These are phyloP conservation scores for Aquilaria sinensis DNA, from an alignment of 345 rosid species.

Conservation along the genomic window DNA sequence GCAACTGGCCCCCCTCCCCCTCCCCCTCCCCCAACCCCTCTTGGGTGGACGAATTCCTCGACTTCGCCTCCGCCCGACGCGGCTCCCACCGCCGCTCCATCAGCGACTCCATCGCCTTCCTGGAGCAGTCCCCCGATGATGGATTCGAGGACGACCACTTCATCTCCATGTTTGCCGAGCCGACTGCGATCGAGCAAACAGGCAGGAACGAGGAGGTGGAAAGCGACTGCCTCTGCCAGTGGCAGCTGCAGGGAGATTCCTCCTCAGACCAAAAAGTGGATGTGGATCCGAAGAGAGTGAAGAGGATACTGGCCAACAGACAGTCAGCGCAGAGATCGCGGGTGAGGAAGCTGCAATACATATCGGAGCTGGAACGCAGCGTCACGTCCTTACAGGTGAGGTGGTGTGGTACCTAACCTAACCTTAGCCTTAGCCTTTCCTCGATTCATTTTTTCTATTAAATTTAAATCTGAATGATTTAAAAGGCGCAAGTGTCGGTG, in stretches of 20 bases:
- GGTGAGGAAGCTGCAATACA: constrained; percentile 85
- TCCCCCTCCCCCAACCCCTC: constrained; percentile 36
- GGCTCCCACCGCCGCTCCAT: constrained; percentile 68
- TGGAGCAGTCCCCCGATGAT: constrained; percentile 53
- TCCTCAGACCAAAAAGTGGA: constrained; percentile 44
- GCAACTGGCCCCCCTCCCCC: neutral
- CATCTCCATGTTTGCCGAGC: constrained; percentile 70
- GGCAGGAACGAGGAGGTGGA: constrained; percentile 46
- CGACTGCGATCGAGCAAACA: constrained; percentile 36
- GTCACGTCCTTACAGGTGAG: constrained; percentile 71
- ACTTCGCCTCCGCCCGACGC: constrained; percentile 47
- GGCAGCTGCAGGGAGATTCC: constrained; percentile 12
- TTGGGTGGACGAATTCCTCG: constrained; percentile 87
- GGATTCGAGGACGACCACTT: constrained; percentile 77
- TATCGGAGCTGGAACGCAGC: constrained; percentile 88
- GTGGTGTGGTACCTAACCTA: too few species aligned
- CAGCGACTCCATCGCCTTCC: constrained; percentile 72
- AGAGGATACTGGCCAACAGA: constrained; percentile 92
- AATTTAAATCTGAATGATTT: too few species aligned
- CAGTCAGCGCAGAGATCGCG: constrained; percentile 96
- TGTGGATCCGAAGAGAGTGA: constrained; percentile 80
- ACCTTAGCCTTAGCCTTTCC: too few species aligned
- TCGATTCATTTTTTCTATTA: too few species aligned
- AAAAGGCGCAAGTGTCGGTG: constrained; percentile 77
- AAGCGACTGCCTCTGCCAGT: constrained; percentile 38